Conservation (phyloP, 2,329 filamentous ascomycete genomes). For the Calonectria pteridis region DNA sequence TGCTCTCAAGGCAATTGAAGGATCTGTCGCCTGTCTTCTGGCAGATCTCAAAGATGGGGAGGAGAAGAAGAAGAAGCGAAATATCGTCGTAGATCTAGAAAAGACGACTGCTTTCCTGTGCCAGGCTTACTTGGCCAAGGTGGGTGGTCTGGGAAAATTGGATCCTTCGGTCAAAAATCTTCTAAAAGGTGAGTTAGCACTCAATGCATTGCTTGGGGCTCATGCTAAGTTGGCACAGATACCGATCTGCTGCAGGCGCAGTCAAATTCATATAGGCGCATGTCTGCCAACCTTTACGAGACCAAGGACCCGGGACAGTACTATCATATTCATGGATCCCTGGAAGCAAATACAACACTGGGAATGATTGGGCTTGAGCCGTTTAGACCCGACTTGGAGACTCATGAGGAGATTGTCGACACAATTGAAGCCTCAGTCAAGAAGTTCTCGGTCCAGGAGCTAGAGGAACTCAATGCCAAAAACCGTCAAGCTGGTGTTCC, state of each 20-base stretch:
- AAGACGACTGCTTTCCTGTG: slow-evolving; percentile 59
- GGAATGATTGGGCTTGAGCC: slow-evolving; percentile 77
- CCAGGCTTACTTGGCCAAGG: slow-evolving; percentile 51
- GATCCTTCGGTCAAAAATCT: slow-evolving; percentile 49
- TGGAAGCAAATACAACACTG: slow-evolving; percentile 77
- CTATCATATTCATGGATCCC: slow-evolving; percentile 81
- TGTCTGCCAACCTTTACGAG: slow-evolving; percentile 79
- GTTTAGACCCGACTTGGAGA: slow-evolving; percentile 69
- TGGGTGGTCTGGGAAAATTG: slow-evolving; percentile 54
- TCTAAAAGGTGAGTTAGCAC: slow-evolving; percentile 43
- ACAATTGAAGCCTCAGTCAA: slow-evolving; percentile 71
- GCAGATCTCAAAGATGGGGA: slow-evolving; percentile 42
- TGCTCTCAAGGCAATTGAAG: slow-evolving; percentile 60
- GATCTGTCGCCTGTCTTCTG: slow-evolving; percentile 48
- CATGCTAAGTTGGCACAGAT: slow-evolving; percentile 58
- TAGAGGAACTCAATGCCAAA: slow-evolving; percentile 69
- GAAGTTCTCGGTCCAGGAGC: slow-evolving; percentile 64
- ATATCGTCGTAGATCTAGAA: slow-evolving; percentile 50
- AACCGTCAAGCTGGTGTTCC: slow-evolving; percentile 71
- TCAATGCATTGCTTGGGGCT: not conserved
- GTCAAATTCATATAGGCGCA: slow-evolving; percentile 76
- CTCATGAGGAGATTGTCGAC: slow-evolving; percentile 70
- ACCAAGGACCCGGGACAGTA: slow-evolving; percentile 75
- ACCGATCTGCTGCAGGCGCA: slow-evolving; percentile 80
- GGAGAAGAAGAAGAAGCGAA: slow-evolving; percentile 20